A percentile compares a stretch with the other conserved stretches of the same genome.
Conservation (phyloP, 805 yeast genomes). For the Grigorovia humatica region DNA sequence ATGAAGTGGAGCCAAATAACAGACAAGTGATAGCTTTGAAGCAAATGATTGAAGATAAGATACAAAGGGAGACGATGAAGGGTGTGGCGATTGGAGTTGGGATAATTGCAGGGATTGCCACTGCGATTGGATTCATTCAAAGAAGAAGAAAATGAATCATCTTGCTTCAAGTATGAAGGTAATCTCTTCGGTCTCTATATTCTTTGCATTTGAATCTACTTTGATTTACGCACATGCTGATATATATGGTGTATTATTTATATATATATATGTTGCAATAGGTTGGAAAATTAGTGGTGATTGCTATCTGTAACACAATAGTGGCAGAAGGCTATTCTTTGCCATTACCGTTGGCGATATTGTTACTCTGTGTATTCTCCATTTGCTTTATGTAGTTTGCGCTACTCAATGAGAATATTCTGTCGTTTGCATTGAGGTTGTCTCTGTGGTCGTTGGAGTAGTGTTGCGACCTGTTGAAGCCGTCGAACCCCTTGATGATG, state of each 20-base stretch:
- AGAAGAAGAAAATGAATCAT: slow-evolving; percentile 9
- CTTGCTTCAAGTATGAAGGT: background rate
- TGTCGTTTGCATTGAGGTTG: slow-evolving; percentile 42
- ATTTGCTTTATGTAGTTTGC: slow-evolving; percentile 52
- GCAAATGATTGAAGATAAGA: slow-evolving; percentile 69
- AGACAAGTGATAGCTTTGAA: slow-evolving; percentile 64
- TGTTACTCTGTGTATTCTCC: background rate
- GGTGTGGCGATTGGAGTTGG: slow-evolving; percentile 88
- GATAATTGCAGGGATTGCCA: slow-evolving; percentile 74
- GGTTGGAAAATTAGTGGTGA: too few relatives aligned
- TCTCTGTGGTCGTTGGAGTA: slow-evolving; percentile 4
- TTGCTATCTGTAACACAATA: too few relatives aligned
- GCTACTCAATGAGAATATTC: slow-evolving; percentile 70
- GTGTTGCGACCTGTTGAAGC: slow-evolving; percentile 44
- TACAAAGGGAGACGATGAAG: slow-evolving; percentile 77
- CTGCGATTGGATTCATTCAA: slow-evolving; percentile 28
- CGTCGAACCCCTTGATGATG: slow-evolving; percentile 86
- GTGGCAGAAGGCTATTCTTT: background rate
- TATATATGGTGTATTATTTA: too few relatives aligned
- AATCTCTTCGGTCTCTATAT: too few relatives aligned
- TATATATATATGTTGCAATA: too few relatives aligned
- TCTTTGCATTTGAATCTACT: background rate
- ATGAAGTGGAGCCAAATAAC: slow-evolving; percentile 76
- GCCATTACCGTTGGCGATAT: background rate
- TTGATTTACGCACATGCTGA: too few relatives aligned